Base-by-base conservation (phyloP, 805 yeast genomes). In the Starmerella bombicola region DNA sequence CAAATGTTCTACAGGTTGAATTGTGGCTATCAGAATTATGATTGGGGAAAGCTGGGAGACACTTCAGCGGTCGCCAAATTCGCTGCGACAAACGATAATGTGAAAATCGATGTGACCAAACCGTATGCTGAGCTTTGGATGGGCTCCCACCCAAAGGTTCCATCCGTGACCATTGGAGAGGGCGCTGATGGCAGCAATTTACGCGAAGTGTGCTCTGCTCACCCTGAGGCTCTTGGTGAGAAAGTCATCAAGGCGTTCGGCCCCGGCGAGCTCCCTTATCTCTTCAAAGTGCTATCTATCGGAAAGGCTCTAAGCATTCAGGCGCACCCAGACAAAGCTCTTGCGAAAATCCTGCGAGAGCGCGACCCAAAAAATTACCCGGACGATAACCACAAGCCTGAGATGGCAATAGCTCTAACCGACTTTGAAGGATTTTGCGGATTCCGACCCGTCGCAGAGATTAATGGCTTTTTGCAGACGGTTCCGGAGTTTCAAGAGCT, bases 51-150 rank as follows among this genome's bases (percentile, higher is more conserved):
- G 57, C 61, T 83, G 42, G 97, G 98, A 33, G 68, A 76, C 5
- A 52, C 73, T 5, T 82, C 95, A 16, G 80, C 93, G 6, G 98
- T 86, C 38, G 98, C 98, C 4, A 78, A 71, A 58, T 93, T 94
- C 33, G 68, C 77, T 29, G 66, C 68, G 37, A 75, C 93, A 33
- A 77, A 80, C 61, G 71, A 82, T 2, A 33, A 52, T 10, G 66
- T 82, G 40, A 56, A 55, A 16, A 71, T 85, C 41, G 83, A 80
- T 50, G 86, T 79, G 54, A 39, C 68, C 29, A 74, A 76, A 56
- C 97, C 98, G 9, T 91, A 91, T 57, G 98, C 98, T 15, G 98
- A 91, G 61, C 68, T 91, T 51, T 91, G 98, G 98, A 91, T 91
- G 98, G 98, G 98, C 30, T 85, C 97, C 20, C 98, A 91, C 59